phyloP scores from a whole-genome alignment of 1,284 basidiomycete species.

The Coriolopsis trogii region DNA sequence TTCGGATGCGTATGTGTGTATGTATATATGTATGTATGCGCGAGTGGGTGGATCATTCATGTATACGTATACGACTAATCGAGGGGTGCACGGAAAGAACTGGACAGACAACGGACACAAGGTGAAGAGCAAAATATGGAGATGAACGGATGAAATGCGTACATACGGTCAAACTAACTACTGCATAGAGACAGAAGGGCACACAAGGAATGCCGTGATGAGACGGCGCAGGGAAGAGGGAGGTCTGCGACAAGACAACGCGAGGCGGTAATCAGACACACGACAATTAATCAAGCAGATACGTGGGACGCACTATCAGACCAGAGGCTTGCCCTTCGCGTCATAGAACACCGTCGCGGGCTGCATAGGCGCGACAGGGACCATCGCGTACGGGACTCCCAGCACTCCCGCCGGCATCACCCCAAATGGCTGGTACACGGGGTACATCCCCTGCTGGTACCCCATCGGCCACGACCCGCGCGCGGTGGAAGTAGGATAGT shows the following conservation, averaged over 20 bases:
- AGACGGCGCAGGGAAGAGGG: neutral
- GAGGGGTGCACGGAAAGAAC: neutral
- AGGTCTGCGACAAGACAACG: neutral
- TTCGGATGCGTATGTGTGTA: neutral
- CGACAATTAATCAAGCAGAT: neutral
- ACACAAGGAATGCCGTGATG: conserved; percentile 9
- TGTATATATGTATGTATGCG: neutral
- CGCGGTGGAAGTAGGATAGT: conserved; percentile 13
- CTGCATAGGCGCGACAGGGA: conserved; percentile 16
- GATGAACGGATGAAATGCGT: conserved; percentile 1
- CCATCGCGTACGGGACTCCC: conserved; percentile 18
- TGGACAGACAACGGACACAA: neutral
- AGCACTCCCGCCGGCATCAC: conserved; percentile 16
- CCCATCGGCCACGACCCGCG: conserved; percentile 19
- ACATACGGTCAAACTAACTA: conserved; percentile 20
- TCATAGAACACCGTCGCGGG: conserved; percentile 16
- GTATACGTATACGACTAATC: too few species aligned
- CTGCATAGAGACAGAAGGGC: conserved; percentile 7
- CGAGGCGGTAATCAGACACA: neutral
- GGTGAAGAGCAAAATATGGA: neutral
- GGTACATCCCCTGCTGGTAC: conserved; percentile 21
- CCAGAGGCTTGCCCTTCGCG: conserved; percentile 19
- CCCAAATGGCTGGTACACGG: conserved; percentile 22
- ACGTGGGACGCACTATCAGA: conserved; percentile 12
- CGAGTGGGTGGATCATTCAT: neutral